Evolutionary conservation across 768 basidiomycete genomes (phyloP).

Genomic region (Boletus sensibilis): DNA sequence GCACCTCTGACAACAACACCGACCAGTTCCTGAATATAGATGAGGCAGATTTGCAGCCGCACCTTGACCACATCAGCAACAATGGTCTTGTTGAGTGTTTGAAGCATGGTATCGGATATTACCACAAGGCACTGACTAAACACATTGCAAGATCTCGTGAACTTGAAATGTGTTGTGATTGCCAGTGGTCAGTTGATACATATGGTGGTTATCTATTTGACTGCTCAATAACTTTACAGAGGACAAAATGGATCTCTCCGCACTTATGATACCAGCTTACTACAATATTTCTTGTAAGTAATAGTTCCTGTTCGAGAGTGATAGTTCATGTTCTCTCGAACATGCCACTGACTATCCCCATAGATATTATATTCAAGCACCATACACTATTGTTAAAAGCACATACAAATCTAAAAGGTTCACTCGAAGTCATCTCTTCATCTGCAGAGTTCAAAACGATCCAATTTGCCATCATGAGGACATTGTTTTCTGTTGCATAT

Average conservation of each 20-base stretch:
- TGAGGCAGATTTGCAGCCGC: constrained; percentile 78
- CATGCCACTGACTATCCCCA: background rate
- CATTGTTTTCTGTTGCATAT: constrained; percentile 77
- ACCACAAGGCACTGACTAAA: constrained; percentile 88
- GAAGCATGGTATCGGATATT: constrained; percentile 90
- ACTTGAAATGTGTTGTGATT: constrained; percentile 94
- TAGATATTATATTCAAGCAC: constrained; percentile 95
- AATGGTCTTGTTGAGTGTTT: constrained; percentile 72
- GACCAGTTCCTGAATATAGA: constrained; percentile 90
- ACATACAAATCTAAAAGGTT: constrained; percentile 92
- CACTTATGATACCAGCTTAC: constrained; percentile 97
- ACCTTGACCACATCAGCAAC: constrained; percentile 83
- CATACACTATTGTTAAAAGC: constrained; percentile 95
- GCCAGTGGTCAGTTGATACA: constrained; percentile 47
- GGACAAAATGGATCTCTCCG: constrained; percentile 90
- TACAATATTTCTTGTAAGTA: constrained; percentile 87
- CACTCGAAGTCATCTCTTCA: constrained; percentile 95
- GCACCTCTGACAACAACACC: constrained; percentile 79
- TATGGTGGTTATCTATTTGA: background rate
- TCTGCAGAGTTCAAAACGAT: constrained; percentile 95
- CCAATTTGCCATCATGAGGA: constrained; percentile 97
- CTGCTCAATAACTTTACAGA: constrained; percentile 36
- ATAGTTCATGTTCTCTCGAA: background rate
- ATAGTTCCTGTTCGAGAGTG: too few relatives aligned
- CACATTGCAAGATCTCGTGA: constrained; percentile 89